phyloP scores from a whole-genome alignment of 192 early-diverging fungal species.

The Coemansia sp. region DNA sequence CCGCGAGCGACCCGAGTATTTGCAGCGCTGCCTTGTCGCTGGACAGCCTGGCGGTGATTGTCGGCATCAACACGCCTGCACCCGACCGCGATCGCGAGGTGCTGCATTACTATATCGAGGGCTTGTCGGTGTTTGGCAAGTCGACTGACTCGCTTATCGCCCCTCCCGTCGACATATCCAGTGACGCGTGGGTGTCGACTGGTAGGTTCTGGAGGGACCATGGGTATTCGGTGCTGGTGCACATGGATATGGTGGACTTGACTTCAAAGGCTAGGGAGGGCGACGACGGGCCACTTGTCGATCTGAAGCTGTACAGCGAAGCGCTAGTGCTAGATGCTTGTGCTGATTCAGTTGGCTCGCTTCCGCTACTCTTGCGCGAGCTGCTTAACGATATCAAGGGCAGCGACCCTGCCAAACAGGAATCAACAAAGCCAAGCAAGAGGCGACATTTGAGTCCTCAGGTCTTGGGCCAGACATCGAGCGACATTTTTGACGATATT shows the following conservation, averaged over 20 bases:
- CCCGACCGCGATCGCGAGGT: conserved; percentile 47
- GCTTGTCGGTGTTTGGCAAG: conserved; percentile 40
- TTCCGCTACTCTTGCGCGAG: conserved; percentile 28
- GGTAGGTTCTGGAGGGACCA: conserved; percentile 52
- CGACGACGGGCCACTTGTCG: conserved; percentile 41
- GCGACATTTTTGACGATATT: conserved; percentile 48
- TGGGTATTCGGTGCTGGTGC: conserved; percentile 41
- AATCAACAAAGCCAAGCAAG: not conserved
- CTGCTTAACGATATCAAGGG: conserved; percentile 24
- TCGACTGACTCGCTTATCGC: conserved; percentile 29
- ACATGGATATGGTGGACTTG: conserved; percentile 52
- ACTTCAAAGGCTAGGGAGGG: conserved; percentile 34
- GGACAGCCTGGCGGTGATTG: conserved; percentile 48
- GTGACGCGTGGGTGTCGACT: conserved; percentile 50
- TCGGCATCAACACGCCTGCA: conserved; percentile 40
- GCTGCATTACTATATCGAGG: conserved; percentile 51
- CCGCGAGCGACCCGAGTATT: conserved; percentile 24
- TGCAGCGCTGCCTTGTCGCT: conserved; percentile 41
- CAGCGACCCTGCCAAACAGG: not conserved
- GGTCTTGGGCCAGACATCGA: conserved; percentile 29
- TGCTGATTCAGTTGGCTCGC: conserved; percentile 36
- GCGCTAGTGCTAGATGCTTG: conserved; percentile 44
- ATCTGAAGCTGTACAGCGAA: conserved; percentile 46
- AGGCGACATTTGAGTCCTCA: conserved; percentile 17
- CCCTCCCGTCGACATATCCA: conserved; percentile 33